These are phyloP conservation scores for grape (Vitis vinifera) DNA, from an alignment of 164 flowering plant species.

Conservation along the genomic window ASM3070453v1 NC_081822.1:24522001-24522500, in stretches of 20 bases:
- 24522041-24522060: not conserved
- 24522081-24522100: not conserved
- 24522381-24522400: slow-evolving; percentile 30
- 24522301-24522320: slow-evolving; percentile 27
- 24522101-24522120: not conserved
- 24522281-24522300: slow-evolving; percentile 20
- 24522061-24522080: not conserved
- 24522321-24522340: slow-evolving; percentile 36
- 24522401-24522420: slow-evolving; percentile 35
- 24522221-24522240: slow-evolving; percentile 19
- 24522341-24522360: slow-evolving; percentile 21
- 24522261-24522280: slow-evolving; percentile 36
- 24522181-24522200: slow-evolving; percentile 19
- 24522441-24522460: slow-evolving; percentile 14
- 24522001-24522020: slow-evolving; percentile 22
- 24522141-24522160: slow-evolving; percentile 11
- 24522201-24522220: slow-evolving; percentile 13
- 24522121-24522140: not conserved
- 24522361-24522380: slow-evolving; percentile 20
- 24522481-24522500: slow-evolving; percentile 27
- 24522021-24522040: not conserved
- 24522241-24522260: slow-evolving; percentile 37
- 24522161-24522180: slow-evolving; percentile 25
- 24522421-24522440: slow-evolving; percentile 20
- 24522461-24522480: slow-evolving; percentile 23